Evolutionary conservation across 257 asterid genomes (phyloP).

Genomic region (Solanum sejunctum): DNA sequence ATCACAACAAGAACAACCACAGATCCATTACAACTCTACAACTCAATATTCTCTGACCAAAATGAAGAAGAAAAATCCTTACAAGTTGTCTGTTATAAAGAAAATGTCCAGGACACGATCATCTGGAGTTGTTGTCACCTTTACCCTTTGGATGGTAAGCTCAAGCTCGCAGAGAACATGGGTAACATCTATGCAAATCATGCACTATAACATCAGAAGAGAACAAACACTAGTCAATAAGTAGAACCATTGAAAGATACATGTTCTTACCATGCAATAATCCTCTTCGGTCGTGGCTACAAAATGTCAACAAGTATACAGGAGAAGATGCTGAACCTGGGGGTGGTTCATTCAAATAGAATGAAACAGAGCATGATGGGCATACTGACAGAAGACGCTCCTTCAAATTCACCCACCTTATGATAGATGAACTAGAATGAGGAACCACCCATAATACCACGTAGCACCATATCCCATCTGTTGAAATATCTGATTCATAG

Average conservation of each 20-base stretch:
- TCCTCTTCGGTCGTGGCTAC: conserved; percentile 54
- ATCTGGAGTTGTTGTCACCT: conserved; percentile 79
- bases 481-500: conserved; percentile 55
- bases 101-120: conserved; percentile 64
- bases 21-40: neutral
- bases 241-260: neutral
- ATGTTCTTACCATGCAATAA: conserved; percentile 49
- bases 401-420: conserved; percentile 60
- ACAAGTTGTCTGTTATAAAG: conserved; percentile 67
- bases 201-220: neutral
- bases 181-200: conserved; percentile 47
- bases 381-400: conserved; percentile 57
- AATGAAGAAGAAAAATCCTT: conserved; percentile 10
- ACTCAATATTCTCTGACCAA: neutral
- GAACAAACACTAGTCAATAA: neutral
- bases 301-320: conserved; percentile 48
- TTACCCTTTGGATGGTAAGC: conserved; percentile 57
- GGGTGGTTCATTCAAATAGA: conserved; percentile 34
- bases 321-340: conserved; percentile 24
- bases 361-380: conserved; percentile 39
- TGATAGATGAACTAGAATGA: conserved; percentile 23
- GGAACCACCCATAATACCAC: conserved; percentile 58
- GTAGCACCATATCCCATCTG: conserved; percentile 86
- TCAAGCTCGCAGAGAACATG: conserved; percentile 61
- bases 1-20: neutral